Evolutionary conservation across 2,329 filamentous ascomycete species (phyloP), one percentile per base, ranked within the genome.

Genomic region (Calcarisporium arbuscula): DNA sequence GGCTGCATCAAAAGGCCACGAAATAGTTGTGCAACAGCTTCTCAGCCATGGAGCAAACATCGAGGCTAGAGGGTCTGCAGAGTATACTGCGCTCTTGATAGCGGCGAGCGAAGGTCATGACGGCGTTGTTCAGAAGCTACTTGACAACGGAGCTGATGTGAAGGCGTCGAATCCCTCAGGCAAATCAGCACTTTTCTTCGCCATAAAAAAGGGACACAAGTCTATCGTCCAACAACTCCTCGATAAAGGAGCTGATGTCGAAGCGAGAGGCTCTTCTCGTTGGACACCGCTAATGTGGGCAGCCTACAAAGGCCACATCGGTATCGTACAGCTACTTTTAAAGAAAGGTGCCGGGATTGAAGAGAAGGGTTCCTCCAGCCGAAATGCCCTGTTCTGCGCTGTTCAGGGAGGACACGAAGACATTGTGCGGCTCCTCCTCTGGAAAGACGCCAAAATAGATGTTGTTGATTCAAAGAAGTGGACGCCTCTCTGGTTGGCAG

Each of bases 341-440:
- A 16, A 39, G 5, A 11, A 35, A 15, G 36, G 32, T 10, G 36
- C 36, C 22, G 19, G 35, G 6, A n/a, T 32, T 8, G 19, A 39
- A 9, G 28, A 28, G 27, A 35, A 16, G 15, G 35, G n/a, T n/a
- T n/a, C n/a, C n/a, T n/a, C n/a, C n/a, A n/a, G n/a, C n/a, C n/a
- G n/a, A n/a, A n/a, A n/a, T n/a, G n/a, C n/a, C n/a, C n/a, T n/a
- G n/a, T n/a, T n/a, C 32, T 7, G 14, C 32, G 11, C 8, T 39
- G 3, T 18, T n/a, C 11, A 26, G 12, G 19, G 15, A 19, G 23
- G 11, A n/a, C 5, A 6, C 6, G 1, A 14, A 11, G 10, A 10
- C 6, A 33, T 23, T 20, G 34, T 39, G 15, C 9, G 33, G 3
- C 14, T 21, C 18, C 31, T 39, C 12, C 8, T 35, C 18, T 12